Conservation (phyloP, 306 rosid species). For the Medicago lupulina region DNA sequence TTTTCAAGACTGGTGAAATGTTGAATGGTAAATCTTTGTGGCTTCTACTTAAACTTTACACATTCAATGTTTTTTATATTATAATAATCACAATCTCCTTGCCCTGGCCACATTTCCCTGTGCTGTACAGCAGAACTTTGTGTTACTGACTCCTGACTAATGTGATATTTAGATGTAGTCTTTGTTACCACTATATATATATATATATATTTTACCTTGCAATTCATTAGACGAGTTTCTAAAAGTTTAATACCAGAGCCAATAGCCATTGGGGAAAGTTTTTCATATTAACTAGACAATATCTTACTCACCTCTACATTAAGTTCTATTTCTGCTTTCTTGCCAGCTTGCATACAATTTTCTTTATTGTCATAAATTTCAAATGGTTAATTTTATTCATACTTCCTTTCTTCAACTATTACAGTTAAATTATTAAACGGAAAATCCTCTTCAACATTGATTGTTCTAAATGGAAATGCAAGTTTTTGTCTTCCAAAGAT, state of each 20-base stretch:
- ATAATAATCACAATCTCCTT: neutral
- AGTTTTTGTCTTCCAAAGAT: slow-evolving; percentile 22
- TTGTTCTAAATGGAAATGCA: slow-evolving; percentile 22
- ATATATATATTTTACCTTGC: slow-evolving; percentile 16
- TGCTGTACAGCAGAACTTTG: neutral
- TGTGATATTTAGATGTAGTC: slow-evolving; percentile 12
- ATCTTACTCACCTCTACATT: slow-evolving; percentile 11
- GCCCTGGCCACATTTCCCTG: slow-evolving; percentile 4
- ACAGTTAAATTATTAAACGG: slow-evolving; percentile 24
- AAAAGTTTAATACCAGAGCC: slow-evolving; percentile 6
- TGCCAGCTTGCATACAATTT: neutral
- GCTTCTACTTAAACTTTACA: slow-evolving; percentile 27
- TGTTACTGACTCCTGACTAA: neutral
- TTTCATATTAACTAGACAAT: slow-evolving; percentile 14
- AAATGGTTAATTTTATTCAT: slow-evolving; percentile 6
- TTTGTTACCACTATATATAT: neutral
- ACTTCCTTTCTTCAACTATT: slow-evolving; percentile 12
- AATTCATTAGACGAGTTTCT: slow-evolving; percentile 26
- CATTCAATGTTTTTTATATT: neutral
- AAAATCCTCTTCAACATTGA: slow-evolving; percentile 6
- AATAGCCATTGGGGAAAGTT: slow-evolving; percentile 11
- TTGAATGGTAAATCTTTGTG: slow-evolving; percentile 66
- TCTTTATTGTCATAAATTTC: neutral
- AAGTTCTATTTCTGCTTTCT: slow-evolving; percentile 16
- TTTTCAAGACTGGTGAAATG: slow-evolving; percentile 95